A percentile compares a stretch with the other conserved stretches of the same genome.
These are phyloP conservation scores for Tetrapisispora nanseiensis DNA, from an alignment of 805 yeast genomes.

Conservation along the genomic window DNA sequence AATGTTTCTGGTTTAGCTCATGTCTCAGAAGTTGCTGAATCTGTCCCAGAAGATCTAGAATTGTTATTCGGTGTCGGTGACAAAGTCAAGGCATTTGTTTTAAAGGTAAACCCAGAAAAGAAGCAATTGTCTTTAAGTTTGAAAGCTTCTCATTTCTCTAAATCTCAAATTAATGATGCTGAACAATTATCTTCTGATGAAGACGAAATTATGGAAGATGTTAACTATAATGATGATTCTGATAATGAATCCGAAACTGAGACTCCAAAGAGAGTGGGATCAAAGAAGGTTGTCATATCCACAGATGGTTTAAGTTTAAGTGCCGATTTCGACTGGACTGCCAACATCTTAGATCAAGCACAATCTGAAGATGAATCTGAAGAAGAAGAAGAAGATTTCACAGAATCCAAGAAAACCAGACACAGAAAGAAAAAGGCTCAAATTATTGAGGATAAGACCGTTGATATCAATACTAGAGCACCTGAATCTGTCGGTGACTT, in stretches of 20 bases:
- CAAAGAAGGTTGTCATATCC: slow-evolving; percentile 12
- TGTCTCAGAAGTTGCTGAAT: slow-evolving; percentile 69
- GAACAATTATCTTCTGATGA: slow-evolving; percentile 18
- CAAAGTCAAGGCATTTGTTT: slow-evolving; percentile 73
- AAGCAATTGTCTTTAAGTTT: slow-evolving; percentile 79
- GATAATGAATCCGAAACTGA: slow-evolving; percentile 27
- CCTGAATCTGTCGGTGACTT: slow-evolving; percentile 90
- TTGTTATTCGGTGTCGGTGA: slow-evolving; percentile 82
- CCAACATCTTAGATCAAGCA: slow-evolving; percentile 75
- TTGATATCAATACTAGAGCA: slow-evolving; percentile 68
- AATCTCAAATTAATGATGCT: slow-evolving; percentile 17
- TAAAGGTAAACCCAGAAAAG: slow-evolving; percentile 52
- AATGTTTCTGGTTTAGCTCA: slow-evolving; percentile 83
- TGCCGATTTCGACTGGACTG: slow-evolving; percentile 90
- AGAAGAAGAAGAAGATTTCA: slow-evolving; percentile 44
- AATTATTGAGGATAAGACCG: slow-evolving; percentile 69
- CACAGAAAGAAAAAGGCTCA: slow-evolving; percentile 37
- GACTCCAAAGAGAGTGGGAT: no score
- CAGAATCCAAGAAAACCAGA: slow-evolving; percentile 35
- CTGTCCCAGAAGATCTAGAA: slow-evolving; percentile 40
- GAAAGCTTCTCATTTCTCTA: slow-evolving; percentile 81
- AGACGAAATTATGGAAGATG: slow-evolving; percentile 22
- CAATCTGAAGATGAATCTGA: slow-evolving; percentile 47
- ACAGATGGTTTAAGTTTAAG: slow-evolving; percentile 62
- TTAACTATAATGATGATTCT: slow-evolving; percentile 23